Base-by-base conservation (phyloP, 2,329 filamentous ascomycete species). In the Penicillium sp. region DNA sequence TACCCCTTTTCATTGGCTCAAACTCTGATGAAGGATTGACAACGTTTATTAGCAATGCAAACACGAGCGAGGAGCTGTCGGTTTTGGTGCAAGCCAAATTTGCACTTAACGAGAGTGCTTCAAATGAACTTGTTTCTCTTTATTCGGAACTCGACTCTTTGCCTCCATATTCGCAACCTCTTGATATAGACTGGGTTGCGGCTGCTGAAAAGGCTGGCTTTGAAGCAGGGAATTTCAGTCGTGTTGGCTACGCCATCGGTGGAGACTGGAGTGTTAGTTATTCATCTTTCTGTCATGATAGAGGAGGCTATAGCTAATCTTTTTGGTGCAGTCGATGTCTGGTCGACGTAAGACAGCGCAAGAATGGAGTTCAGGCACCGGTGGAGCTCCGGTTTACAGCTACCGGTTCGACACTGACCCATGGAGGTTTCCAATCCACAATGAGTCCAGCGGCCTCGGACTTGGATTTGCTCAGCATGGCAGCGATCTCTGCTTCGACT, bases 381-480 rank as follows among this genome's bases (percentile, higher is more conserved):
- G 46, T 14, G 46, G 46, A 8, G 46, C 46, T 30, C 46, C 46
- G 5, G 26, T 48, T n/a, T 48, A 30, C 26, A 48, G 46, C 16
- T 33, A 48, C 26, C 46, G 46, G 4, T 48, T 48, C 46, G 46
- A 48, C n/a, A 48, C 46, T 9, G 46, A 48, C 26, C 46, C 46
- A 48, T 48, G 46, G 46, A 16, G 46, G 16, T 48, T 48, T 14
- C 46, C 46, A 5, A 48, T 48, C 20, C 46, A 48, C 30, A 48
- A 48, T 6, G 46, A 48, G 8, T 33, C 46, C n/a, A 18, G 8
- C 24, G 46, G 26, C 20, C 46, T 48, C 18, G 46, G 46, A 48
- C 46, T 48, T 23, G 46, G 46, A 18, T 48, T 48, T 18, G 26
- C 46, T 1, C 46, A 48, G 30, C 46, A 48, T 16, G 46, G 46